Percentiles rank a stretch among this genome's conserved stretches.
phyloP scores from a whole-genome alignment of 805 yeast species.

The Schwanniomyces occidentalis region DNA sequence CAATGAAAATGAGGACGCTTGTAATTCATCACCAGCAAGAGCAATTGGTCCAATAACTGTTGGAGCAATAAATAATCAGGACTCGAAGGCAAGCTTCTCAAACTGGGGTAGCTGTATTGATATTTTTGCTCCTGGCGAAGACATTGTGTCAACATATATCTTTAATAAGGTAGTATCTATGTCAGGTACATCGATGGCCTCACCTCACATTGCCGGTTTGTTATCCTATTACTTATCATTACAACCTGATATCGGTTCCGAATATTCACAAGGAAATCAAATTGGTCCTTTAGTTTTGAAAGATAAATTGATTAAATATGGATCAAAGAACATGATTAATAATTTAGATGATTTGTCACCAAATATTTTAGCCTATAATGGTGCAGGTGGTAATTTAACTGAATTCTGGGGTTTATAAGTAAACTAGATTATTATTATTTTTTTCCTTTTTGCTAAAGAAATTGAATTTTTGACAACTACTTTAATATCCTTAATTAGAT shows the following conservation, averaged over 20 bases:
- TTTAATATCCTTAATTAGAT: too few relatives aligned
- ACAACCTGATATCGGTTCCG: slow-evolving; percentile 53
- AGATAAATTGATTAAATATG: slow-evolving; percentile 51
- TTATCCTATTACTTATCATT: slow-evolving; percentile 57
- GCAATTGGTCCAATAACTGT: slow-evolving; percentile 57
- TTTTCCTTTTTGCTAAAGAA: not conserved
- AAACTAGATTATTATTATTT: not conserved
- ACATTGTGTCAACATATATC: slow-evolving; percentile 55
- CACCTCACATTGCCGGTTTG: slow-evolving; percentile 60
- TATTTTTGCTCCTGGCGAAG: slow-evolving; percentile 57
- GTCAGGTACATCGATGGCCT: slow-evolving; percentile 67
- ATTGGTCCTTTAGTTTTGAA: slow-evolving; percentile 55
- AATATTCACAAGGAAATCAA: slow-evolving; percentile 39
- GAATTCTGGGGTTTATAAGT: slow-evolving; percentile 44
- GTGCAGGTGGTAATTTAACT: slow-evolving; percentile 55
- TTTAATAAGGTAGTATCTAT: slow-evolving; percentile 55
- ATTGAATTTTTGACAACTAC: too few relatives aligned
- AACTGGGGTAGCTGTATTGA: slow-evolving; percentile 56
- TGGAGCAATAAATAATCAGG: slow-evolving; percentile 47
- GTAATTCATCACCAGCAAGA: slow-evolving; percentile 59
- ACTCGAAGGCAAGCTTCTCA: slow-evolving; percentile 52
- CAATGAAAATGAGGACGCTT: slow-evolving; percentile 61
- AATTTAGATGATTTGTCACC: slow-evolving; percentile 53
- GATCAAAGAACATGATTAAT: slow-evolving; percentile 47
- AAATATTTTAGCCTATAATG: slow-evolving; percentile 60